phyloP scores from a whole-genome alignment of 2,329 filamentous ascomycete genomes.

The Aspergillus novofumigatus region DNA sequence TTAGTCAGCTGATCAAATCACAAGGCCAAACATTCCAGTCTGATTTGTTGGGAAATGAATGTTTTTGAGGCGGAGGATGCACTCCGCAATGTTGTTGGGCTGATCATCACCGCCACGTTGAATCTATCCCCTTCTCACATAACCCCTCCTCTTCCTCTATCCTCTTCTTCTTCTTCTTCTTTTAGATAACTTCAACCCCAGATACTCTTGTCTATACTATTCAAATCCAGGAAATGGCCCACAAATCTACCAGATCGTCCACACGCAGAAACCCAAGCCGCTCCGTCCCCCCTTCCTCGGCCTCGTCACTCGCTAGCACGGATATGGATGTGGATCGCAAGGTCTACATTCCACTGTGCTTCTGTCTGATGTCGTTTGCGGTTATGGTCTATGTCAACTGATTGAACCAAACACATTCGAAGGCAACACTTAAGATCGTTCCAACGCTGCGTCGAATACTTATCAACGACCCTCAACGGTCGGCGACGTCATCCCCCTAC shows the following conservation, averaged over 20 bases:
- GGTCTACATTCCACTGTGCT: slow-evolving; percentile 34
- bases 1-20: neutral
- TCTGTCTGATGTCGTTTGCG: slow-evolving; percentile 36
- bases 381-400: slow-evolving; percentile 34
- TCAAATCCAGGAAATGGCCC: slow-evolving; percentile 10
- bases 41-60: neutral
- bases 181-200: neutral
- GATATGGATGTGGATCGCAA: slow-evolving; percentile 34
- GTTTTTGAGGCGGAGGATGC: slow-evolving; percentile 1
- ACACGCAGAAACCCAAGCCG: slow-evolving; percentile 10
- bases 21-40: neutral
- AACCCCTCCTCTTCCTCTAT: neutral
- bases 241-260: slow-evolving; percentile 11
- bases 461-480: neutral
- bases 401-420: neutral
- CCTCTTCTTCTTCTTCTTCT: neutral
- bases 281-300: slow-evolving; percentile 8
- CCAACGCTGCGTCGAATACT: neutral
- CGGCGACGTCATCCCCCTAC: neutral
- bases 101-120: neutral
- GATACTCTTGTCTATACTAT: neutral
- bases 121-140: slow-evolving; percentile 1
- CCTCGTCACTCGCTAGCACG: slow-evolving; percentile 7
- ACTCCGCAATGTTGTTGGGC: slow-evolving; percentile 1
- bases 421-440: neutral